These are phyloP conservation scores for Daldinia vernicosa DNA, from an alignment of 495 filamentous ascomycete genomes.

Conservation along the genomic window DNA sequence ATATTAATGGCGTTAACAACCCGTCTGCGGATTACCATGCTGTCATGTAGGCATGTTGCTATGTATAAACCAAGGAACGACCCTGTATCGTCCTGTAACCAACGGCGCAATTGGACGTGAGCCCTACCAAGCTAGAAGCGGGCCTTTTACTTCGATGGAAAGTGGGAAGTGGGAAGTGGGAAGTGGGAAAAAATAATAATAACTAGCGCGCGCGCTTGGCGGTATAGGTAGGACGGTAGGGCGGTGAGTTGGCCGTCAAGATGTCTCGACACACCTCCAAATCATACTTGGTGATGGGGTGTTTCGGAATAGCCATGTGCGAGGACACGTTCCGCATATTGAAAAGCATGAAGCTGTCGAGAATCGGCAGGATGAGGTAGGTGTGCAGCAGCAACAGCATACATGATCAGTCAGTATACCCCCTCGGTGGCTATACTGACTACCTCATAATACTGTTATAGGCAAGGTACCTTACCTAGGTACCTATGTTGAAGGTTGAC, in stretches of 20 bases:
- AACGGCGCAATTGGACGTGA: slow-evolving; percentile 20
- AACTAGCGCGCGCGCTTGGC: slow-evolving; percentile 14
- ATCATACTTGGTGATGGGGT: slow-evolving; percentile 1
- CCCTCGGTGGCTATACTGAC: not conserved
- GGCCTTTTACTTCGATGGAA: slow-evolving; percentile 9
- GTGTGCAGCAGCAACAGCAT: not conserved
- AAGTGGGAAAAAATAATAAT: slow-evolving; percentile 7
- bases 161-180: not conserved
- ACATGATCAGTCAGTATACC: not conserved
- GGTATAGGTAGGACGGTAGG: slow-evolving; percentile 25
- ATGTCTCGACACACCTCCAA: slow-evolving; percentile 5
- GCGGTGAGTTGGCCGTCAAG: slow-evolving; percentile 30
- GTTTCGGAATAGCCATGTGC: slow-evolving; percentile 7
- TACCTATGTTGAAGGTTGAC: not conserved
- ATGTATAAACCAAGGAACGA: slow-evolving; percentile 12
- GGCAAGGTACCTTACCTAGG: no score
- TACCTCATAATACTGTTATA: not conserved
- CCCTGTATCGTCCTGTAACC: slow-evolving; percentile 16
- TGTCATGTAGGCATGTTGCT: not conserved
- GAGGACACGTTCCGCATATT: slow-evolving; percentile 7
- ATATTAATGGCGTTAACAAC: not conserved
- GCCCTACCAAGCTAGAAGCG: slow-evolving; percentile 25
- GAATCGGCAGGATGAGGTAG: slow-evolving; percentile 2
- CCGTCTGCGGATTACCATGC: not conserved
- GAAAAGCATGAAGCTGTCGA: slow-evolving; percentile 3